phyloP scores from a whole-genome alignment of 345 rosid genomes.

The Euclidium syriacum region DNA sequence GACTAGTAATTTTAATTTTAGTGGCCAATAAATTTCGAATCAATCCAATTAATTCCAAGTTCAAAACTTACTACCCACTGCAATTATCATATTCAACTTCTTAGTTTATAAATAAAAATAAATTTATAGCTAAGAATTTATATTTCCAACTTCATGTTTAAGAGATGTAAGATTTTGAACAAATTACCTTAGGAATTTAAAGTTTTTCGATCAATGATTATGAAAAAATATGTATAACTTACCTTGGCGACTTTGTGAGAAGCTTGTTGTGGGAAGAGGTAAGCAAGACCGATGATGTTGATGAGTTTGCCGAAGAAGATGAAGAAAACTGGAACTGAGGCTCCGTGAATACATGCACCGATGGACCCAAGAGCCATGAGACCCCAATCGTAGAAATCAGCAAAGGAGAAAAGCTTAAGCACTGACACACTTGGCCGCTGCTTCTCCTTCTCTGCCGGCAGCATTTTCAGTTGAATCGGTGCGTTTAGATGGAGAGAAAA shows the following conservation, averaged over 20 bases:
- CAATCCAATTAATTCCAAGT: neutral
- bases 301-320: constrained; percentile 89
- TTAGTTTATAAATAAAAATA: too few relatives aligned
- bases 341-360: constrained; percentile 82
- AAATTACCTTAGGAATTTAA: neutral
- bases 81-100: neutral
- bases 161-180: neutral
- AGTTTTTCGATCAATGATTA: neutral
- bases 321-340: constrained; percentile 92
- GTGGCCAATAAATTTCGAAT: neutral
- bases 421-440: constrained; percentile 43
- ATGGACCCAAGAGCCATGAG: constrained; percentile 81
- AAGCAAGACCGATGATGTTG: constrained; percentile 77
- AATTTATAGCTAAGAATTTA: too few relatives aligned
- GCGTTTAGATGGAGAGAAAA: neutral
- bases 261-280: constrained; percentile 77
- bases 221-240: neutral
- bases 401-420: constrained; percentile 69
- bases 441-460: constrained; percentile 13
- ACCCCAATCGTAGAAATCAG: constrained; percentile 66
- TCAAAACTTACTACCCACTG: neutral
- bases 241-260: constrained; percentile 92
- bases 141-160: neutral
- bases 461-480: constrained; percentile 26
- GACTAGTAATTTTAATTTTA: neutral